phyloP scores from a whole-genome alignment of 2,329 filamentous ascomycete species.

The Clarireedia homoeocarpa region DNA sequence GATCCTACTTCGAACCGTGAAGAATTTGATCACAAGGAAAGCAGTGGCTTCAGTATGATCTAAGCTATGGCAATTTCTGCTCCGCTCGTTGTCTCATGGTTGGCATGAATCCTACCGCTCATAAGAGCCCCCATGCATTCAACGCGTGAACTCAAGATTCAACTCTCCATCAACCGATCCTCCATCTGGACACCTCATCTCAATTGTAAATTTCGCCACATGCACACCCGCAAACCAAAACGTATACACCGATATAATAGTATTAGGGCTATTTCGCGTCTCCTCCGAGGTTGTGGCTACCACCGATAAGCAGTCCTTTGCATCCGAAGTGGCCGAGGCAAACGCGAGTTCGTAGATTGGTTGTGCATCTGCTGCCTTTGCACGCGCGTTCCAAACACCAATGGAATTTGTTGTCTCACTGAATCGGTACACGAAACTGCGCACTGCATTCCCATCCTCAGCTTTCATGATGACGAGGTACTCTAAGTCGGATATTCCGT shows the following conservation, averaged over 20 bases:
- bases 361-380: neutral
- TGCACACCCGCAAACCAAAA: neutral
- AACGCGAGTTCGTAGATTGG: neutral
- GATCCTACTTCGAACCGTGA: too few relatives aligned
- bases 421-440: neutral
- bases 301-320: too few relatives aligned
- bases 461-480: neutral
- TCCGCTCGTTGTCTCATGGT: too few relatives aligned
- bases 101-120: too few relatives aligned
- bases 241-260: neutral
- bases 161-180: too few relatives aligned
- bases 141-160: too few relatives aligned
- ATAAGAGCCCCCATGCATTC: too few relatives aligned
- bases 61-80: too few relatives aligned
- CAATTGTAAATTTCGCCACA: neutral
- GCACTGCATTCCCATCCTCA: neutral
- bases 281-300: neutral
- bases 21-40: too few relatives aligned
- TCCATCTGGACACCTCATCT: too few relatives aligned
- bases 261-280: neutral
- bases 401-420: neutral
- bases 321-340: neutral
- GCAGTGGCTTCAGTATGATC: too few relatives aligned
- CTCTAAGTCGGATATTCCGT: neutral
- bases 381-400: neutral